Evolutionary conservation across 2,329 filamentous ascomycete genomes (phyloP).

Genomic region (Arthrobotrys sphaeroides): DNA sequence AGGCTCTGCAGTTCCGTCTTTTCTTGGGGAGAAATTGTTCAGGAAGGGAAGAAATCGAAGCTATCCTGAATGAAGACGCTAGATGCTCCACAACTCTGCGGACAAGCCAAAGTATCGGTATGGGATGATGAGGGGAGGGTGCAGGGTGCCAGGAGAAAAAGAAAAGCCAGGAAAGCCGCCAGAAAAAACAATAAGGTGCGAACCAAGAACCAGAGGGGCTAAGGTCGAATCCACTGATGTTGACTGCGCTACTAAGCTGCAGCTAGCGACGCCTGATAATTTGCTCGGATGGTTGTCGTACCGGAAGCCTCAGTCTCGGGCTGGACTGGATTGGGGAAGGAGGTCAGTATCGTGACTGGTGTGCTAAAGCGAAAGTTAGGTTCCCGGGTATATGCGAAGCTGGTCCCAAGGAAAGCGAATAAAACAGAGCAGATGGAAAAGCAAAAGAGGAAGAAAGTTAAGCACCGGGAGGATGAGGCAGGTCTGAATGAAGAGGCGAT

Average conservation of each 20-base stretch:
- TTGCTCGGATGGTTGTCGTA: conserved; percentile 52
- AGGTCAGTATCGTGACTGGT: conserved; percentile 46
- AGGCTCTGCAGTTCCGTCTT: conserved; percentile 49
- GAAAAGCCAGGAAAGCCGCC: conserved; percentile 15
- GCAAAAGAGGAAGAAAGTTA: conserved; percentile 1
- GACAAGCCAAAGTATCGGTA: conserved; percentile 53
- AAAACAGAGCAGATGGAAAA: not conserved
- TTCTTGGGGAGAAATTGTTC: conserved; percentile 52
- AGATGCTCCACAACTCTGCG: conserved; percentile 52
- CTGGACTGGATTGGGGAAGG: conserved; percentile 42
- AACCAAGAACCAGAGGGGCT: conserved; percentile 43
- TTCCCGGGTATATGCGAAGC: conserved; percentile 49
- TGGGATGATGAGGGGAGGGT: conserved; percentile 39
- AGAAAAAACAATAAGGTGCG: conserved; percentile 30
- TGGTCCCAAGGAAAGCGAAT: conserved; percentile 14
- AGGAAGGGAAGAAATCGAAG: conserved; percentile 53
- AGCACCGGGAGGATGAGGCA: not conserved
- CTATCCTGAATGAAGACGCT: conserved; percentile 53
- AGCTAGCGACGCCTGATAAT: conserved; percentile 52
- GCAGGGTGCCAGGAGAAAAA: conserved; percentile 32
- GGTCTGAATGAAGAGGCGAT: conserved; percentile 8
- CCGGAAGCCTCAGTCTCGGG: conserved; percentile 43
- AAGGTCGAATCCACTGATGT: conserved; percentile 32
- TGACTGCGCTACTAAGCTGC: conserved; percentile 45
- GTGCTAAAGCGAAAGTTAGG: conserved; percentile 35